Base-by-base conservation (phyloP, 139 green algal genomes). In the Zygnema circumcarinatum region DNA sequence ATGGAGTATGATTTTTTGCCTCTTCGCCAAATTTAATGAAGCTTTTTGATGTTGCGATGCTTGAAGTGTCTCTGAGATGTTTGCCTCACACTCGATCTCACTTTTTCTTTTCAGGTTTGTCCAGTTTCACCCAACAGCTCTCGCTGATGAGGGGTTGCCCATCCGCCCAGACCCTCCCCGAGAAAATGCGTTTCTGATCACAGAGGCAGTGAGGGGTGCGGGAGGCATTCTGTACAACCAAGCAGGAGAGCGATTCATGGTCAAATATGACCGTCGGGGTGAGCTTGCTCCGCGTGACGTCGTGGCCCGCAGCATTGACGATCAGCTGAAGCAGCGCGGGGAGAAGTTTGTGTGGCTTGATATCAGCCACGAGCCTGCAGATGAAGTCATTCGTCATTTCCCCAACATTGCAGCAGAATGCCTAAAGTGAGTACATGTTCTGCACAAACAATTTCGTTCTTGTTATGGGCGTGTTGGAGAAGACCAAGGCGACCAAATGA, bases 261-360 rank as follows among this genome's bases (percentile, higher is more conserved):
- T 79, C 0, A 47, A 90, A 16, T 97, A 98, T 88, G 97, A 99
- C 87, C 29, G 62, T 2, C 92, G 96, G n/a, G 56, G 94, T 52
- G 97, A 99, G 92, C 94, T 99, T 29, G 97, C 97, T 0, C 97
- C 97, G 0, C 92, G 97, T 1, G 97, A 99, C 90, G 88, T 99
- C 0, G 97, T 99, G 16, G 97, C 97, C 0, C 94, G 96, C 33
- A 80, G 33, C 53, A 94, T 94, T 62, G 94, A 97, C 52, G 74
- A 88, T 53, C 92, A 98, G 92, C 95, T 98, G 92, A 88, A 94
- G 40, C 36, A 47, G 11, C 81, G 84, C 31, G 94, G 91, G 25
- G 90, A 95, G 3, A 40, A 89, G 16, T 96, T 98, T 89, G 97
- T 99, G 38, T 92, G 94, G 89, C 94, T 99, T 38, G 97, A 99